Base-by-base conservation (phyloP, 1,284 basidiomycete genomes). In the Moniliella sp. region DNA sequence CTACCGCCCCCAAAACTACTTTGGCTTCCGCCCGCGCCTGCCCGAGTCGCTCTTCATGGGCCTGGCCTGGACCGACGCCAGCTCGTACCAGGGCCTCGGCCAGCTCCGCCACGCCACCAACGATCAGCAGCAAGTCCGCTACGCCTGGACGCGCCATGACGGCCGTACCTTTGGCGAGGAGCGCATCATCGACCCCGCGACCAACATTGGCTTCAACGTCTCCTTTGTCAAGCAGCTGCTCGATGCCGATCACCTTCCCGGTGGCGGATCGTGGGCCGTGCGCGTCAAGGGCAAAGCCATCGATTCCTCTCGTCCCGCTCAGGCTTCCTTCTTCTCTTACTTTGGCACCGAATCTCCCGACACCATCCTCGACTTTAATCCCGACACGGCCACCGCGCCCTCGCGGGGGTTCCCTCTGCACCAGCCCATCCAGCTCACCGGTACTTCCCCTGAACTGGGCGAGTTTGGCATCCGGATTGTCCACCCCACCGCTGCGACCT, bases 1-100 rank as follows among this genome's bases (percentile, higher is more conserved):
- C 0, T 91, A 86, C 58, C 68, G 84, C 25, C 81, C 84, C 1
- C 80, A 82, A 51, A 68, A 91, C 17, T 93, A 91, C 65, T 88
- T 93, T 62, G 84, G 84, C 17, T 64, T 93, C 32, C 67, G 80
- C 28, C 78, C 84, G 13, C 70, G 75, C 27, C 64, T 80, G 37
- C 79, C 84, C 1, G 72, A 81, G 46, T 82, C 80, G 9, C 68
- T 91, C 16, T 71, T 86, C 73, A 79, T 78, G 2, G 86, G 84
- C 21, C 69, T 93, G 25, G 72, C 86, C 61, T 93, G 84, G 83
- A 79, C 15, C 33, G 34, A 37, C 17, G 23, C 43, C 3, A 28
- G 33, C 12, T 43, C 46, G 28, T 41, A 42, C 28, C 18, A 16
- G 14, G 50, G 56, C 11, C 40, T 51, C n/a, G 30, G 43, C 16